Evolutionary conservation across 2,329 filamentous ascomycete genomes (phyloP).

Genomic region (Fusarium nodosum): DNA sequence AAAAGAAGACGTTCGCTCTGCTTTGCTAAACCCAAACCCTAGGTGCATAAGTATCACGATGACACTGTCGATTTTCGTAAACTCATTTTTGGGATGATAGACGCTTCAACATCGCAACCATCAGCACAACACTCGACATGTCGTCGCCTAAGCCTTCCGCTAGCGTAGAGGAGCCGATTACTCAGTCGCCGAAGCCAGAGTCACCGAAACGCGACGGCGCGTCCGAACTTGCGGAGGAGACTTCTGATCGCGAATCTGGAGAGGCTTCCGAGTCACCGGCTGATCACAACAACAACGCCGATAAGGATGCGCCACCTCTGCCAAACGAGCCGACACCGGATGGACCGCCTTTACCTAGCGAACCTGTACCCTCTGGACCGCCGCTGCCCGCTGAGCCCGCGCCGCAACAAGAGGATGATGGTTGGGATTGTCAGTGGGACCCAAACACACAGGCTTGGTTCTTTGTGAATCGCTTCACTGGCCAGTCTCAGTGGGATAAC

Average conservation of each 20-base stretch:
- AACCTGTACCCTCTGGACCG: conserved; percentile 52
- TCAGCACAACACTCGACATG: conserved; percentile 30
- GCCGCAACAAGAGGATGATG: conserved; percentile 73
- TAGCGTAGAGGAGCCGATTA: conserved; percentile 30
- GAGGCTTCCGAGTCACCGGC: conserved; percentile 42
- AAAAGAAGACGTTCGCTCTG: conserved; percentile 19
- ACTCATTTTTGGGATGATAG: conserved; percentile 58
- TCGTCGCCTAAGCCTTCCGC: conserved; percentile 40
- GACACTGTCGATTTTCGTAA: conserved; percentile 52
- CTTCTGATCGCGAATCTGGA: conserved; percentile 43
- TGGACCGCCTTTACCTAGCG: conserved; percentile 54
- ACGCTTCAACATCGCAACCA: conserved; percentile 45
- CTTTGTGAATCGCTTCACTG: conserved; percentile 86
- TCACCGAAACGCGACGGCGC: conserved; percentile 26
- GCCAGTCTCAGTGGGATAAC: conserved; percentile 85
- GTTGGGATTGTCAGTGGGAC: conserved; percentile 88
- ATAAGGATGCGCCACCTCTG: conserved; percentile 53
- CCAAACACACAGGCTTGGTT: conserved; percentile 76
- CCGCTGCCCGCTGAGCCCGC: conserved; percentile 60
- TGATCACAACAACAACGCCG: conserved; percentile 22
- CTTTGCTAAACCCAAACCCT: conserved; percentile 52
- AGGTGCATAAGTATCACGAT: conserved; percentile 59
- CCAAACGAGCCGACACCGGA: conserved; percentile 52
- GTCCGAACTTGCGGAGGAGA: conserved; percentile 31
- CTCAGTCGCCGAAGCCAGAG: conserved; percentile 33